Evolutionary conservation across 257 asterid genomes (phyloP), one percentile per base, ranked within the genome.

Genomic region (Handroanthus guayacan): DNA sequence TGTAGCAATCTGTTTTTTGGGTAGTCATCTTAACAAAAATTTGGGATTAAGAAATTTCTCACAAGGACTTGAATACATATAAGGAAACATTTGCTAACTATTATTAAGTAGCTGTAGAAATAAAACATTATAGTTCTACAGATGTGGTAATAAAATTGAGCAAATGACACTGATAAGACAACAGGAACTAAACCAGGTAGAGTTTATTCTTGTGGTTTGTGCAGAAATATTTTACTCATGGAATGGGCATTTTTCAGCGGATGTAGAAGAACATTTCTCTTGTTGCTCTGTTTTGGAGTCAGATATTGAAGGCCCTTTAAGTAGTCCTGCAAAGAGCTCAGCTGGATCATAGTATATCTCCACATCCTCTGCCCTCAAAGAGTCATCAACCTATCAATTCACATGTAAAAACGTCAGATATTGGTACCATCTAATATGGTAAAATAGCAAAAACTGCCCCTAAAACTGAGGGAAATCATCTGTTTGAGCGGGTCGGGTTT

Each of bases 301-400:
- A 37, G 88, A 51, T 66, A 72, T 11, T 31, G 9, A 7, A 47
- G 84, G 75, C 9, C 88, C 88, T 52, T 89, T 86, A 1, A 92
- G 85, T 6, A 92, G 78, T 17, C 91, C 93, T 0, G 76, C 83
- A 34, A 92, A 93, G 5, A 93, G 91, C 86, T 93, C 91, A 0
- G 91, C 86, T 0, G 97, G 96, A 64, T 91, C 98, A 36, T 88
- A 91, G 82, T 90, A 91, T 52, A 91, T 71, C 69, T 93, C 98
- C 61, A 93, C 96, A 17, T 91, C 97, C 69, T 93, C 98, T 10
- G 89, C 98, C 77, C 94, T 85, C 78, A 91, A 36, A 5, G 91
- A 82, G 63, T 90, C 97, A 72, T 93, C 98, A 64, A 91, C 95
- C 96, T 92, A 76, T 63, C 6, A 50, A 12, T 13, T 18, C 6